Conservation (phyloP, 2,329 filamentous ascomycete genomes). For the Clonostachys rhizophaga region DNA sequence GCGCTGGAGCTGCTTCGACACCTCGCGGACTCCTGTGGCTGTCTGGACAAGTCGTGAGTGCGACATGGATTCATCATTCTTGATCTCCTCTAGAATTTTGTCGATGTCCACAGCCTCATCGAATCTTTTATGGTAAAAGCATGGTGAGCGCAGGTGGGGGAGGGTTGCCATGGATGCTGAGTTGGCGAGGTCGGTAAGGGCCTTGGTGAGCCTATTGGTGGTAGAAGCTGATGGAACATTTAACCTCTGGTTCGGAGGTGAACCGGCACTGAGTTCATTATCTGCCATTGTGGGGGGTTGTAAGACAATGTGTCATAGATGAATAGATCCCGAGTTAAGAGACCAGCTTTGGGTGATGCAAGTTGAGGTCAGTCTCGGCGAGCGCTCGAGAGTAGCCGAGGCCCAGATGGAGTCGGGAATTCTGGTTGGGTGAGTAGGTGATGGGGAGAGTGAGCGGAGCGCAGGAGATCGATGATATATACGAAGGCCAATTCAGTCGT, state of each 20-base stretch:
- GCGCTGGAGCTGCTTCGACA: slow-evolving; percentile 90
- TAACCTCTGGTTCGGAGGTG: slow-evolving; percentile 14
- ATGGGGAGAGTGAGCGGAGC: too few relatives aligned
- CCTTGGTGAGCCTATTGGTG: slow-evolving; percentile 60
- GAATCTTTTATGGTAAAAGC: slow-evolving; percentile 96
- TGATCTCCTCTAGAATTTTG: slow-evolving; percentile 91
- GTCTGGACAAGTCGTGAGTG: slow-evolving; percentile 94
- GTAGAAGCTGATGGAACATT: slow-evolving; percentile 33
- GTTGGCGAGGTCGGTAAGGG: slow-evolving; percentile 46
- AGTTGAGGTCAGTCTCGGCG: neutral
- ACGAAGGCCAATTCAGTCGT: too few relatives aligned
- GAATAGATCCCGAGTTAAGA: too few relatives aligned
- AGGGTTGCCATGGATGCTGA: slow-evolving; percentile 30
- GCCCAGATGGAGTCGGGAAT: too few relatives aligned
- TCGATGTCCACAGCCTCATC: slow-evolving; percentile 94
- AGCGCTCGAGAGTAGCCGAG: neutral
- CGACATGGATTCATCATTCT: slow-evolving; percentile 82
- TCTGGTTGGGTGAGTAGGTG: too few relatives aligned
- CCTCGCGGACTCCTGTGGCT: slow-evolving; percentile 89
- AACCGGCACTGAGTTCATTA: slow-evolving; percentile 14
- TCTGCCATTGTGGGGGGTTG: too few relatives aligned
- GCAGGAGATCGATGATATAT: too few relatives aligned
- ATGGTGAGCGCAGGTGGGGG: slow-evolving; percentile 76
- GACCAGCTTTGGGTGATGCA: too few relatives aligned
- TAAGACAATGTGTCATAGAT: too few relatives aligned